Conservation (phyloP, 2,329 filamentous ascomycete genomes). For the Ceratocystis colombiana region DNA sequence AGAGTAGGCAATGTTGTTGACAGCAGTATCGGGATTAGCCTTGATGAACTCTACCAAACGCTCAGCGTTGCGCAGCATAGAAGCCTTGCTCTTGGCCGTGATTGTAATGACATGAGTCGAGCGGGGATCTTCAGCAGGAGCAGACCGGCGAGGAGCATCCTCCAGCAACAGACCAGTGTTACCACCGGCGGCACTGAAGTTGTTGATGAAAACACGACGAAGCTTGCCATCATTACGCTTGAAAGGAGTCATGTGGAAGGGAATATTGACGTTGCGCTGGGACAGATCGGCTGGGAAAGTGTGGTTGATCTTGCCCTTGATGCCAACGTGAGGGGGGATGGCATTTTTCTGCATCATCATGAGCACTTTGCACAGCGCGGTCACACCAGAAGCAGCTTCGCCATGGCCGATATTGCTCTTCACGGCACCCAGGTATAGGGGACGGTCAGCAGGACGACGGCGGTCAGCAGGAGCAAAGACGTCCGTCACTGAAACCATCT, state of each 20-base stretch:
- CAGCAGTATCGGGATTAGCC: conserved; percentile 40
- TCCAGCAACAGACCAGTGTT: conserved; percentile 59
- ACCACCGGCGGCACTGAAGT: conserved; percentile 61
- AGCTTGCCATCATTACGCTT: conserved; percentile 40
- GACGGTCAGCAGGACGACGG: conserved; percentile 40
- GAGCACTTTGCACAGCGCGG: conserved; percentile 54
- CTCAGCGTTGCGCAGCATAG: conserved; percentile 50
- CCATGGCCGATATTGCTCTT: conserved; percentile 57
- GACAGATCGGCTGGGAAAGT: conserved; percentile 48
- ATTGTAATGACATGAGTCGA: conserved; percentile 49
- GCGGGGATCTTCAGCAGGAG: conserved; percentile 45
- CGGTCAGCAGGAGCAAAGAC: conserved; percentile 41
- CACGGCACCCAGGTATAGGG: conserved; percentile 51
- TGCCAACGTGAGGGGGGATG: conserved; percentile 58
- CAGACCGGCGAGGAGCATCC: conserved; percentile 43
- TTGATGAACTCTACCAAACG: conserved; percentile 46
- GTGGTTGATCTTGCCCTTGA: conserved; percentile 54
- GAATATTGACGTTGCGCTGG: conserved; percentile 50
- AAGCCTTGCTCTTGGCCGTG: conserved; percentile 45
- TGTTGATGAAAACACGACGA: conserved; percentile 50
- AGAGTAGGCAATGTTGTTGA: conserved; percentile 55
- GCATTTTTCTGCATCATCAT: conserved; percentile 53
- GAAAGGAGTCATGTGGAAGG: conserved; percentile 44
- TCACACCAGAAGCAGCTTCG: conserved; percentile 51
- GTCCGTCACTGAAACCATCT: conserved; percentile 65